Conservation (phyloP, 2,329 filamentous ascomycete genomes). For the Fusarium mundagurra region DNA sequence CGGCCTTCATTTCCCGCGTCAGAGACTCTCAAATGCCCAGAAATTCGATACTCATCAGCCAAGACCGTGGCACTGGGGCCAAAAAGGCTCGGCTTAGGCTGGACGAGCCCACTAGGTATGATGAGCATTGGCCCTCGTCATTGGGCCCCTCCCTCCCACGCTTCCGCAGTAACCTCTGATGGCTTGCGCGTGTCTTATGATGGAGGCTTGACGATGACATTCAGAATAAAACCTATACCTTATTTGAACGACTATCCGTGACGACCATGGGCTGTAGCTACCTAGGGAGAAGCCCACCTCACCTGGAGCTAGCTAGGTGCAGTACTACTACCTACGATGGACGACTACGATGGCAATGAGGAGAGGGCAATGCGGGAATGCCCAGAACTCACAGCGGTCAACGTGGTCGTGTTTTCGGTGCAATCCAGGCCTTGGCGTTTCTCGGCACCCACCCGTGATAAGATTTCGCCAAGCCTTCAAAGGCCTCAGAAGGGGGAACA, state of each 20-base stretch:
- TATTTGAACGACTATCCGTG: constrained; percentile 1
- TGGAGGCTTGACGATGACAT: constrained; percentile 7
- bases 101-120: constrained; percentile 13
- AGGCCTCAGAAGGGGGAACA: constrained; percentile 45
- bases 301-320: neutral
- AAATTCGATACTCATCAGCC: constrained; percentile 39
- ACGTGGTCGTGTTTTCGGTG: constrained; percentile 45
- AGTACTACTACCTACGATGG: neutral
- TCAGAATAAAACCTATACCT: constrained; percentile 1
- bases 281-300: neutral
- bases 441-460: constrained; percentile 46
- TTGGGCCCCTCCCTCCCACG: constrained; percentile 9
- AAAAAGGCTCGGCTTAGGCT: constrained; percentile 32
- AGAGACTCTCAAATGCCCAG: constrained; percentile 32
- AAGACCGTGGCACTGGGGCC: constrained; percentile 41
- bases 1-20: constrained; percentile 41
- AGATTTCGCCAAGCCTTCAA: constrained; percentile 47
- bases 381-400: constrained; percentile 42
- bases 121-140: constrained; percentile 32
- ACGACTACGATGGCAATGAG: neutral
- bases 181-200: constrained; percentile 19
- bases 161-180: constrained; percentile 9
- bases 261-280: constrained; percentile 1
- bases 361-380: constrained; percentile 24
- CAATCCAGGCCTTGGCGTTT: constrained; percentile 44